These are phyloP conservation scores for Cordia subcordata DNA, from an alignment of 257 asterid genomes.

Conservation along the genomic window DNA sequence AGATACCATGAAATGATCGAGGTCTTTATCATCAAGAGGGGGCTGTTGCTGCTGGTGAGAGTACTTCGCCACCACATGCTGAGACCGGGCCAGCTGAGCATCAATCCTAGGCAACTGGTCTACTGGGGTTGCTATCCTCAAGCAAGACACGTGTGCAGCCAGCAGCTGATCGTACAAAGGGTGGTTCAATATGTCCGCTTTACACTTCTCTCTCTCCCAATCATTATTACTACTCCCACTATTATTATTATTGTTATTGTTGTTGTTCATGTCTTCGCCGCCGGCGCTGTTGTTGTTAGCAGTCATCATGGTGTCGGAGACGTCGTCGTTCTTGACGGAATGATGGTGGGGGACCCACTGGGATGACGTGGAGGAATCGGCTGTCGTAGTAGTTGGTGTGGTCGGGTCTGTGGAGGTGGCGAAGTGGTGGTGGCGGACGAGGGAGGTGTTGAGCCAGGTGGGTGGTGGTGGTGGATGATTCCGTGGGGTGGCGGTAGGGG, in stretches of 20 bases:
- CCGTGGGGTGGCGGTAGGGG: slow-evolving; percentile 16
- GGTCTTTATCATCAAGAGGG: slow-evolving; percentile 72
- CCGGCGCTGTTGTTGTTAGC: slow-evolving; percentile 1
- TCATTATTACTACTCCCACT: slow-evolving; percentile 10
- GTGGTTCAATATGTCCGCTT: slow-evolving; percentile 76
- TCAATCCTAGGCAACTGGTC: slow-evolving; percentile 97
- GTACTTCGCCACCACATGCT: slow-evolving; percentile 80
- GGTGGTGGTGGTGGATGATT: slow-evolving; percentile 7
- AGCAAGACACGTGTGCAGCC: slow-evolving; percentile 89
- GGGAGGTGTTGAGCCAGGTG: slow-evolving; percentile 29
- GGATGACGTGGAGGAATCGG: slow-evolving; percentile 6
- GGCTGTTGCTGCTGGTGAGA: slow-evolving; percentile 28
- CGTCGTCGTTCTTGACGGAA: background rate
- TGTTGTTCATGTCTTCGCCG: background rate
- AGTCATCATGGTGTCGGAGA: background rate
- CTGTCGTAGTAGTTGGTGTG: background rate
- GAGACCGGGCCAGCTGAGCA: slow-evolving; percentile 93
- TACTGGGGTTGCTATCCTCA: slow-evolving; percentile 94
- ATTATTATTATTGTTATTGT: background rate
- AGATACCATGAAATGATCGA: slow-evolving; percentile 89
- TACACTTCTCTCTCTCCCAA: slow-evolving; percentile 87
- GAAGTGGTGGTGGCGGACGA: slow-evolving; percentile 19
- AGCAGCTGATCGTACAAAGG: slow-evolving; percentile 82
- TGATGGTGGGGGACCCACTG: background rate
- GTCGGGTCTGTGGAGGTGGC: background rate